Evolutionary conservation across 345 rosid species (phyloP), one percentile per base, ranked within the genome.

Genomic region (Euphorbia pulcherrima): DNA sequence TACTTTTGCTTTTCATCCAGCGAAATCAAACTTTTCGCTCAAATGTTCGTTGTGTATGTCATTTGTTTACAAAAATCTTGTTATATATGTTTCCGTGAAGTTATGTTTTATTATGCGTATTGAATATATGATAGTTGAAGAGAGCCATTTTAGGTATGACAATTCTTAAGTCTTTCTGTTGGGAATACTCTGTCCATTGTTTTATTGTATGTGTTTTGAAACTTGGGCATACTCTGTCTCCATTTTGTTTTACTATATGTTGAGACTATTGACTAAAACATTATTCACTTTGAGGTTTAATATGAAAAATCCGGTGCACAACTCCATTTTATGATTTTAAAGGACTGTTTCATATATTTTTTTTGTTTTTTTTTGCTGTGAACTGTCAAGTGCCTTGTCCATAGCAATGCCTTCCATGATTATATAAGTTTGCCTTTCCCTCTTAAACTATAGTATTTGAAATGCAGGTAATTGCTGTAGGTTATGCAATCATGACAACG

Each of bases 401-500:
- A n/a, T 33, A 5, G 41, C 12, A 35, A 59, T 59, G 4, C 40
- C 51, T 3, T 47, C 30, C 29, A 11, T 9, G 7, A n/a, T 44
- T 20, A 11, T 29, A 11, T 59, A 9, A 44, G 0, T 11, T 57
- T 17, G 14, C 28, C n/a, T 50, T 35, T 23, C 29, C 44, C 35
- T 50, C 8, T 60, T 41, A 39, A 35, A 17, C 23, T 10, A 44
- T 35, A 39, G 35, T 60, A 16, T 24, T 61, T 44, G 24, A 54
- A 13, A 28, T 35, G 53, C 74, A 88, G 97, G 79, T 82, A 40
- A 73, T 88, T 77, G 96, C 92, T 6, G 85, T 90, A 59, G 81
- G 80, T 76, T 88, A 83, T 79, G 92, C 90, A 16, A 82, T 88
- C 46, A 59, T 83, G 79, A 77, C 92, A 4, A 88, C 93, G 7